Conservation (phyloP, 2,329 filamentous ascomycete genomes). For the Lecanicillium sp. region DNA sequence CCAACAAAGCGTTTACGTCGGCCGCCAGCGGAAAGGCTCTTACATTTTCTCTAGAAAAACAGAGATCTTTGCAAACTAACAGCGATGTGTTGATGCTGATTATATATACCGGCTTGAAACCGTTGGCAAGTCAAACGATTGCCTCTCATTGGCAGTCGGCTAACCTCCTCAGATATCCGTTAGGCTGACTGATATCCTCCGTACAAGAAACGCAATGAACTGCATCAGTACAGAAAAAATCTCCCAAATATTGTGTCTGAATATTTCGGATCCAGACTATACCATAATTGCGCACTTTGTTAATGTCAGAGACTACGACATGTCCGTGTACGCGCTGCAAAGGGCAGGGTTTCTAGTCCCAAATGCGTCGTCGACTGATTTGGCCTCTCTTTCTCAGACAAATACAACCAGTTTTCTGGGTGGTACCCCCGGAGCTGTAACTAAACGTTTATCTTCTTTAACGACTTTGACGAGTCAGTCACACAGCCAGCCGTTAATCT, state of each 20-base stretch:
- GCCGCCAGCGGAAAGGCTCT: slow-evolving; percentile 1
- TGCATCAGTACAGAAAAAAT: too few relatives aligned
- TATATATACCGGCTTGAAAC: slow-evolving; percentile 3
- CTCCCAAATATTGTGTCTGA: slow-evolving; percentile 15
- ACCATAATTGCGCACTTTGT: slow-evolving; percentile 19
- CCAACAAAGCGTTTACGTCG: slow-evolving; percentile 1
- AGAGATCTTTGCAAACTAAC: background rate
- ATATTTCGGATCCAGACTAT: slow-evolving; percentile 16
- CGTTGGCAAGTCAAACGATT: background rate
- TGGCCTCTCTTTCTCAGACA: background rate
- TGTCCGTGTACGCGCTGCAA: slow-evolving; percentile 22
- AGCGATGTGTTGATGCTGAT: background rate
- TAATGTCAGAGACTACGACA: slow-evolving; percentile 22
- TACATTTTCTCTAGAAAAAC: slow-evolving; percentile 1
- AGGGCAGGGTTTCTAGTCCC: slow-evolving; percentile 20
- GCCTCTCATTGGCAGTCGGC: background rate
- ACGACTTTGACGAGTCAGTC: background rate
- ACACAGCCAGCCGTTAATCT: background rate
- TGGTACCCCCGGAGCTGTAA: background rate
- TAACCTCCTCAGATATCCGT: slow-evolving; percentile 4
- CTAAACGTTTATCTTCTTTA: slow-evolving; percentile 3
- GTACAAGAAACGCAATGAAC: background rate
- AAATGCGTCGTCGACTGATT: slow-evolving; percentile 2
- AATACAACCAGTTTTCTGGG: background rate
- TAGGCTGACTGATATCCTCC: slow-evolving; percentile 5